Conservation (phyloP, 2,329 filamentous ascomycete genomes). For the Boeremia lycopersici region DNA sequence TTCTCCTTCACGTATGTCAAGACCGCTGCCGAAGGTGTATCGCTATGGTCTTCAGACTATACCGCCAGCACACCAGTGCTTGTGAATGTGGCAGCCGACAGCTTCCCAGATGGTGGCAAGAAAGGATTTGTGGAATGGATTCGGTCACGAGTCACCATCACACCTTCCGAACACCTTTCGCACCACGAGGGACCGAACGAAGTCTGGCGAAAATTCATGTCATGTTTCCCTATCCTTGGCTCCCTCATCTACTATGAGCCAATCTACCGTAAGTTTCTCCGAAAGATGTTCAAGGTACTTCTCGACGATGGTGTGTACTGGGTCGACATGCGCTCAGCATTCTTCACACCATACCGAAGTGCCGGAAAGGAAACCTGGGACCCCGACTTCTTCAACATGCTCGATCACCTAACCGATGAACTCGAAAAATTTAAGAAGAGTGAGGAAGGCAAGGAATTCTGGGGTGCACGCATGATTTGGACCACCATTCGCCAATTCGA, state of each 20-base stretch:
- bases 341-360: constrained; percentile 72
- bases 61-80: constrained; percentile 63
- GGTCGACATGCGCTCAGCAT: constrained; percentile 80
- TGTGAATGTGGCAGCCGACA: constrained; percentile 67
- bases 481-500: constrained; percentile 70
- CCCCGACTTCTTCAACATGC: constrained; percentile 70
- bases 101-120: constrained; percentile 75
- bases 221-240: constrained; percentile 74
- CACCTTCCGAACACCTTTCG: constrained; percentile 71
- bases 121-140: constrained; percentile 79
- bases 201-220: constrained; percentile 82
- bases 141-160: constrained; percentile 73
- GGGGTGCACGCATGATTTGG: constrained; percentile 86
- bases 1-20: constrained; percentile 64
- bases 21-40: constrained; percentile 47
- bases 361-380: constrained; percentile 70
- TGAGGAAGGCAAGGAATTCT: constrained; percentile 75
- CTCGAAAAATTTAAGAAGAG: constrained; percentile 75
- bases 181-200: constrained; percentile 84
- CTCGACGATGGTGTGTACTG: constrained; percentile 83
- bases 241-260: constrained; percentile 88
- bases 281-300: constrained; percentile 71
- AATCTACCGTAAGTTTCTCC: constrained; percentile 79
- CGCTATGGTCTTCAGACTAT: constrained; percentile 73
- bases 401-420: constrained; percentile 77